Evolutionary conservation across 139 green algal genomes (phyloP), one percentile per base, ranked within the genome.

Genomic region (Gonium pectorale): DNA sequence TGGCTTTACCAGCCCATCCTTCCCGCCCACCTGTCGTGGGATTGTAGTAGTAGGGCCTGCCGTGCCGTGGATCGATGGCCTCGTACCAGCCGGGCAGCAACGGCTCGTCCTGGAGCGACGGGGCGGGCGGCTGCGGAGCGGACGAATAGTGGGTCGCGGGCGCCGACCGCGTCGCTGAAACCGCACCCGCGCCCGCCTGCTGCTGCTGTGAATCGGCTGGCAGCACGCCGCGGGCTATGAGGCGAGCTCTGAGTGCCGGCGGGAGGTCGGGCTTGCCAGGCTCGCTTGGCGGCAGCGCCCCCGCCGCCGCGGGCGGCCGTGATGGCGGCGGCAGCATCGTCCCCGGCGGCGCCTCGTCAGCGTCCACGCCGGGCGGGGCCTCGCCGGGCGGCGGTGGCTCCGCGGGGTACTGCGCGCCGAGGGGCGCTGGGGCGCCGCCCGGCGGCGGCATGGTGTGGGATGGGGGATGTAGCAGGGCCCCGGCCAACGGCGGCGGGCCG

Each of bases 41-140:
- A 81, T 95, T 92, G 81, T 92, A 97, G 71, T 89, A 97, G 86
- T 97, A 97, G 1, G 79, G 46, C 33, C 90, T 71, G 22, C 91
- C 72, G 89, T 96, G 95, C 0, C 86, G 92, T 24, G 94, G 85
- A 82, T 96, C 92, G 41, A 92, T 35, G 2, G 92, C 91, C 72
- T 94, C 86, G 37, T 80, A 87, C 95, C 95, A 98, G 33, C 94
- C 95, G 0, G 70, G 52, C 0, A 93, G 91, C 81, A 97, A 83
- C 5, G 60, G 68, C 80, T 88, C 80, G 29, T 56, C 37, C 33
- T 79, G 67, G 37, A 79, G 63, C 33, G 66, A 44, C 40, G 54
- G 72, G 40, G 35, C 54, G 24, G 67, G 86, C 66, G 38, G 56
- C 27, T 67, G 86, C 52, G 71, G 81, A 17, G 56, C 73, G 49